phyloP scores from a whole-genome alignment of 495 filamentous ascomycete species.

The Lasiosphaeris hirsuta region DNA sequence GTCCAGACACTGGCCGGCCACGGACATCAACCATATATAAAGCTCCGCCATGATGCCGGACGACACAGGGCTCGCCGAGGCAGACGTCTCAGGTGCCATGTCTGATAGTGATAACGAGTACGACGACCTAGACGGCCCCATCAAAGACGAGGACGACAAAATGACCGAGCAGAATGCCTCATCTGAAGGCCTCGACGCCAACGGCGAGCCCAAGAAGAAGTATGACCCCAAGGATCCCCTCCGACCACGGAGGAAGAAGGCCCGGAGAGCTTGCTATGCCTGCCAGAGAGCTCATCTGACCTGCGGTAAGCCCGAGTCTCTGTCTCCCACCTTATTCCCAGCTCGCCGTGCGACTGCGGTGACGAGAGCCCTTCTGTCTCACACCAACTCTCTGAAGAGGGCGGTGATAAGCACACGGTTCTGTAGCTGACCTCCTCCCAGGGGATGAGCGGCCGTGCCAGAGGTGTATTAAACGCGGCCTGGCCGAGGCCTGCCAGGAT shows the following conservation, averaged over 20 bases:
- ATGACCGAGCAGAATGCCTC: slow-evolving; percentile 52
- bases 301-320: slow-evolving; percentile 69
- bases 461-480: slow-evolving; percentile 87
- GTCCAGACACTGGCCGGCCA: slow-evolving; percentile 16
- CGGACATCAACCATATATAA: slow-evolving; percentile 41
- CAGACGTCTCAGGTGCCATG: slow-evolving; percentile 52
- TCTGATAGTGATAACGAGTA: slow-evolving; percentile 56
- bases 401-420: background rate
- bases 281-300: slow-evolving; percentile 97
- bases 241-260: slow-evolving; percentile 91
- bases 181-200: slow-evolving; percentile 41
- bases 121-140: slow-evolving; percentile 39
- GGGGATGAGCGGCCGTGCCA: slow-evolving; percentile 84
- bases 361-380: too few relatives aligned
- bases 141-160: slow-evolving; percentile 57
- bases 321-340: background rate
- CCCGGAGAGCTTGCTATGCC: slow-evolving; percentile 88
- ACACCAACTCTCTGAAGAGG: background rate
- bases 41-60: slow-evolving; percentile 47
- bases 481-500: slow-evolving; percentile 88
- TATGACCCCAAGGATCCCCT: slow-evolving; percentile 78
- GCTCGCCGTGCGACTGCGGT: too few relatives aligned
- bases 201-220: slow-evolving; percentile 55
- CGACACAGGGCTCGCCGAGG: slow-evolving; percentile 40
- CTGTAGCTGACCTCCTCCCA: slow-evolving; percentile 20